Base-by-base conservation (phyloP, 345 rosid species). In the Eucalyptus grandis region DNA sequence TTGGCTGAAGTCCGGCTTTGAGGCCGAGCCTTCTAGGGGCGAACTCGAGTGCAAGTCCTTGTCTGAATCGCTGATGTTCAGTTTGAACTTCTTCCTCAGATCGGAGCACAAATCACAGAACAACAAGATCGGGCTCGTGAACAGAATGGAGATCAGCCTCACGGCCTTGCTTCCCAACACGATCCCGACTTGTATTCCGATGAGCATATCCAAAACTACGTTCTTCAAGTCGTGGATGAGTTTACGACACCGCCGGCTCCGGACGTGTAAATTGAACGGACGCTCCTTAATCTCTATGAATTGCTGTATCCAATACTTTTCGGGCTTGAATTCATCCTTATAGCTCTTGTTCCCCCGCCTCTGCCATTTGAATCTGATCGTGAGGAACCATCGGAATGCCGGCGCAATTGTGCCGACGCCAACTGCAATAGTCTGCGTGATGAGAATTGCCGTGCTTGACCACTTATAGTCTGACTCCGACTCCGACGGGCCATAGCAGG, bases 391-490 rank as follows among this genome's bases (percentile, higher is more conserved):
- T 91, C 98, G 92, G 46, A 93, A 56, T 9, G 96, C 97, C 0
- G 99, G 99, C 80, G 94, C 96, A 40, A 97, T 85, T 4, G 97
- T 93, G 86, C 99, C 98, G 11, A 95, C 89, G 11, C 89, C 95
- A 16, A 97, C 94, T 9, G 99, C 96, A 89, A 91, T 86, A 31
- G 95, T 90, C 94, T 98, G 98, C 5, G 94, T 87, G 19, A 95
- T 12, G 56, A 98, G 96, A 56, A 95, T 92, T 27, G 94, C 87
- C 53, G 80, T 87, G 62, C 95, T 93, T 26, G 98, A 96, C 99
- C 99, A 96, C 93, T 93, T 93, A 72, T 97, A 97, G 49, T 98
- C 99, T 58, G 97, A 97, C 50, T 93, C 95, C 16, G 51, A 14
- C 0, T 49, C 0, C 15, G 3, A 14, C 15, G 6, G 0, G 5